These are phyloP conservation scores for Aurinia saxatilis DNA, from an alignment of 345 rosid species.

Conservation along the genomic window DNA sequence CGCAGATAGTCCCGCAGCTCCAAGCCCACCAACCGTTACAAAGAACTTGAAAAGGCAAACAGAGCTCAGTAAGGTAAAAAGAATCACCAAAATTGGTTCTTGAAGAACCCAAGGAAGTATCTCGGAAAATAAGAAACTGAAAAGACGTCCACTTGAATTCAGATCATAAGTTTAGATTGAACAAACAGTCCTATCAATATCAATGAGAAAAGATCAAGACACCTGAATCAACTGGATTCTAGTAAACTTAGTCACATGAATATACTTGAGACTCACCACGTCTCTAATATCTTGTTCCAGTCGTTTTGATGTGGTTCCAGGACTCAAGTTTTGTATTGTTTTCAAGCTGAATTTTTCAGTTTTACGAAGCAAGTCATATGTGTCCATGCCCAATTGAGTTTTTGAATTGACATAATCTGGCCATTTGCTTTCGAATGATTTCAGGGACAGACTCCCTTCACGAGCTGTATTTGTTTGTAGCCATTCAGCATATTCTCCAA, in stretches of 20 bases:
- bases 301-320: slow-evolving; percentile 48
- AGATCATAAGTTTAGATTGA: neutral
- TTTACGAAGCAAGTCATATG: slow-evolving; percentile 38
- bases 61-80: neutral
- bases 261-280: slow-evolving; percentile 49
- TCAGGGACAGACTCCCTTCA: slow-evolving; percentile 55
- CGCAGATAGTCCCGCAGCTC: slow-evolving; percentile 89
- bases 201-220: neutral
- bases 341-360: slow-evolving; percentile 51
- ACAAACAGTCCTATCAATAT: neutral
- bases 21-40: slow-evolving; percentile 84
- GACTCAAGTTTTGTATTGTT: slow-evolving; percentile 49
- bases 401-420: slow-evolving; percentile 39
- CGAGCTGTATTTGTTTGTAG: slow-evolving; percentile 55
- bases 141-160: neutral
- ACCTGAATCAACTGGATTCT: neutral
- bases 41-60: slow-evolving; percentile 41
- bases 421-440: slow-evolving; percentile 76
- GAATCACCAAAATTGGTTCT: neutral
- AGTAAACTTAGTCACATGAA: neutral
- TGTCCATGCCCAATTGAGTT: slow-evolving; percentile 36
- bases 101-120: neutral
- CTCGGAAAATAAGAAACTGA: neutral
- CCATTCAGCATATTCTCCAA: slow-evolving; percentile 62
- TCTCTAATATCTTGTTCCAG: slow-evolving; percentile 69